These are phyloP conservation scores for Bipolaris bicolor DNA, from an alignment of 2,329 filamentous ascomycete genomes.

Conservation along the genomic window DNA sequence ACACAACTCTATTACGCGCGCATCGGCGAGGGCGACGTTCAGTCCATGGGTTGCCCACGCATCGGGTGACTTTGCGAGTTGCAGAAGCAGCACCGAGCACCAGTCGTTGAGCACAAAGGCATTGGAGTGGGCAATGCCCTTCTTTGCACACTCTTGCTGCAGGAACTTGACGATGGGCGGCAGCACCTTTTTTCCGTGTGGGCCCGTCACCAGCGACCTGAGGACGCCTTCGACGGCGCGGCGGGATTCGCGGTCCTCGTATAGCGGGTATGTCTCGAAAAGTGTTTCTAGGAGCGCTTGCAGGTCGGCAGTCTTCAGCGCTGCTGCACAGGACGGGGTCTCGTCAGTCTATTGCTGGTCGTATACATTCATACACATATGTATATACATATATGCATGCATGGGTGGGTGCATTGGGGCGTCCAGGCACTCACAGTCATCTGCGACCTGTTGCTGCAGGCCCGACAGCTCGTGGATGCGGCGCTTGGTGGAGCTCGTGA, in stretches of 20 bases:
- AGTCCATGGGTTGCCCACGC: slow-evolving; percentile 69
- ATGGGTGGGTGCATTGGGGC: not conserved
- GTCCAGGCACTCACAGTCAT: slow-evolving; percentile 49
- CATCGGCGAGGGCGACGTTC: slow-evolving; percentile 71
- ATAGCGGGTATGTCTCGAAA: slow-evolving; percentile 86
- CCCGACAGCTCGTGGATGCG: slow-evolving; percentile 53
- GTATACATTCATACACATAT: too few relatives aligned
- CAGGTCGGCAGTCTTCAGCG: slow-evolving; percentile 53
- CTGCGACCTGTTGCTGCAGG: slow-evolving; percentile 52
- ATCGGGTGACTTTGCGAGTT: slow-evolving; percentile 64
- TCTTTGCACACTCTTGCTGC: slow-evolving; percentile 75
- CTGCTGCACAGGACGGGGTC: slow-evolving; percentile 27
- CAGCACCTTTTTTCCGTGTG: slow-evolving; percentile 64
- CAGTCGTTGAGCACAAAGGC: slow-evolving; percentile 92
- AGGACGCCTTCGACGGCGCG: slow-evolving; percentile 84
- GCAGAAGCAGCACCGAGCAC: slow-evolving; percentile 79
- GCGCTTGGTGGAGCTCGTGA: slow-evolving; percentile 57
- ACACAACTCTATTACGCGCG: slow-evolving; percentile 78
- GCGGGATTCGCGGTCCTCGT: slow-evolving; percentile 83
- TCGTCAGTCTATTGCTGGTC: slow-evolving; percentile 18
- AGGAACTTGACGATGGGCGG: slow-evolving; percentile 70
- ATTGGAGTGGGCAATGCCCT: slow-evolving; percentile 76
- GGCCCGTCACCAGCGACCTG: slow-evolving; percentile 66
- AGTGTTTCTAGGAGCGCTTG: slow-evolving; percentile 71
- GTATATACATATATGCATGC: too few relatives aligned